Base-by-base conservation (phyloP, 2,329 filamentous ascomycete genomes). In the Beauveria sp. region DNA sequence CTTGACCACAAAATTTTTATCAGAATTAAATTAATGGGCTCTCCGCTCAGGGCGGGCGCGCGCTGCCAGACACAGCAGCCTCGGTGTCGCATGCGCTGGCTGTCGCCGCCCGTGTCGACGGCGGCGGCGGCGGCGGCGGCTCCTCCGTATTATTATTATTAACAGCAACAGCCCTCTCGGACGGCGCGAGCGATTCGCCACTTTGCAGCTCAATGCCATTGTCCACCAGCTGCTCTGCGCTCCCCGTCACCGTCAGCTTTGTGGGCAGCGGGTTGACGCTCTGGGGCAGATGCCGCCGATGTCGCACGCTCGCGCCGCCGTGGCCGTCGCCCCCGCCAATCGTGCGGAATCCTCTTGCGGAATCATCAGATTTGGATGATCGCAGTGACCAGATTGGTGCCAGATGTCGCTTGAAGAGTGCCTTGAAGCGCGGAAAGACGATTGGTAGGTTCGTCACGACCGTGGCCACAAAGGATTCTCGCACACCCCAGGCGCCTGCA, bases 381-480 rank as follows among this genome's bases (percentile, higher is more conserved):
- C 66, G 52, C 1, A 70, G 58, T 0, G 69, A 70, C 16, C 58
- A 43, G 1, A 58, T 53, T 14, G 47, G 53, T 0, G 67, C 66
- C 9, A 70, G 64, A 10, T 68, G 56, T 0, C 66, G 68, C 38
- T 62, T 69, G 1, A 70, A 63, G 16, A 68, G 67, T n/a, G 64
- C 62, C 61, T 74, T 65, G 8, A 66, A 60, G 55, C 61, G 66
- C 30, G 62, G 68, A 65, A 69, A 71, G 8, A 68, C 68, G 58
- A 70, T 70, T n/a, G 74, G 74, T 6, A 76, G 63, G 52, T 73
- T 76, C 2, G 73, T 71, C 30, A 72, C 73, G 28, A 74, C 69
- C 30, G 75, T 71, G 18, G 75, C 72, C 30, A 76, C 74, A 60
- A 76, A 70, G 2, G 71, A 67, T 61, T 74, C 72, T 26, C 64